Evolutionary conservation across 306 rosid genomes (phyloP), one percentile per base, ranked within the genome.

Genomic region (Vigna nakashimae): DNA sequence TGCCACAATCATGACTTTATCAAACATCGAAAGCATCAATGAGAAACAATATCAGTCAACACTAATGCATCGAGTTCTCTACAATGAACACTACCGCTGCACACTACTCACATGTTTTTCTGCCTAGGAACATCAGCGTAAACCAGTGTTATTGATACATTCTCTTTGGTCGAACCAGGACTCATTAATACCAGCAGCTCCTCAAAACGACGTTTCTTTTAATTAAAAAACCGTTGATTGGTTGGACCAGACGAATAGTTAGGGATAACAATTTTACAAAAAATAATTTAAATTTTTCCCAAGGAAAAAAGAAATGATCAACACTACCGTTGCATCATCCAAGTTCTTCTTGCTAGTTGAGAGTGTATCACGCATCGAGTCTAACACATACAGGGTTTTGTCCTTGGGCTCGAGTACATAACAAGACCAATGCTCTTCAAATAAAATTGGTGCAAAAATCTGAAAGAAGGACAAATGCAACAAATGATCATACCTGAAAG

Each of bases 261-360:
- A 24, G n/a, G 69, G 48, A 46, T 11, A 74, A 45, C 46, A 52
- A 12, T 18, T 12, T 17, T 2, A 26, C 28, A 72, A 53, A 72
- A 34, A 34, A 3, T 36, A 64, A 10, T 50, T n/a, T 49, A 65
- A 64, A 20, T 51, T 64, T 63, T 65, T 63, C 63, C 40, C 1
- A 22, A 1, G 12, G 5, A 24, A 51, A 18, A 28, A 49, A 51
- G 1, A 34, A 18, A 34, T 14, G 73, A 9, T 36, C 16, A 75
- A 51, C 52, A 51, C 34, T 65, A 76, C 80, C 73, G 55, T 76
- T 76, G 80, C 80, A 76, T 65, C 45, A 65, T 76, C 80, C 73
- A 76, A 65, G 48, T 65, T 76, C 53, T 76, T 76, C 65, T 76
- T 76, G 65, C 73, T 6, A 55, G 32, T 65, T 51, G 73, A 52